phyloP scores from a whole-genome alignment of 2,329 filamentous ascomycete species.

The Ophiostoma ulmi region DNA sequence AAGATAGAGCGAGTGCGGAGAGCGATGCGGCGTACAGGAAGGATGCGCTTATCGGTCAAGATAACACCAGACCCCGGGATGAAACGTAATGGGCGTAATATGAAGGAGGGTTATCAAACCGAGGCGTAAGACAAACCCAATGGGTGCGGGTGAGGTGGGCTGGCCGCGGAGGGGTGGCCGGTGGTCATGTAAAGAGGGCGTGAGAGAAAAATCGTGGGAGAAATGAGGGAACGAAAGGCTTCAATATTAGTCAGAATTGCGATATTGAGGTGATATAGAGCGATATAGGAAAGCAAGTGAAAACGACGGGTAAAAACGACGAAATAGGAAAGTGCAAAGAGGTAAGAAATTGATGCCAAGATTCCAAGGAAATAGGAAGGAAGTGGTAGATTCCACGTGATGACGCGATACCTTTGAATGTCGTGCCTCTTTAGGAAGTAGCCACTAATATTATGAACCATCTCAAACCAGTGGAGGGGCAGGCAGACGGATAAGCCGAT shows the following conservation, averaged over 20 bases:
- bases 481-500: conserved; percentile 13
- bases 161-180: neutral
- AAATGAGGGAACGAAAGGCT: neutral
- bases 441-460: neutral
- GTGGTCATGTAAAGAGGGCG: neutral
- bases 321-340: conserved; percentile 3
- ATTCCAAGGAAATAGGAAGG: neutral
- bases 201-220: neutral
- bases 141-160: neutral
- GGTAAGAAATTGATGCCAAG: conserved; percentile 3
- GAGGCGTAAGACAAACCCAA: neutral
- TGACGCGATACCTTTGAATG: conserved; percentile 6
- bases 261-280: neutral
- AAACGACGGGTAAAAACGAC: neutral
- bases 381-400: conserved; percentile 2
- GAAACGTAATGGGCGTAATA: conserved; percentile 8
- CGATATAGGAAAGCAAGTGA: neutral
- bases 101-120: neutral
- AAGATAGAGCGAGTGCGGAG: neutral
- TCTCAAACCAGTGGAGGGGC: neutral
- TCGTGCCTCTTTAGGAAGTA: conserved; percentile 10
- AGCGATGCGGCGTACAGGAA: neutral
- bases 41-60: neutral
- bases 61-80: neutral
- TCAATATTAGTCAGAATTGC: neutral